phyloP scores from a whole-genome alignment of 1,139 yeast genomes.

The Saccharomyces hybrid region DNA sequence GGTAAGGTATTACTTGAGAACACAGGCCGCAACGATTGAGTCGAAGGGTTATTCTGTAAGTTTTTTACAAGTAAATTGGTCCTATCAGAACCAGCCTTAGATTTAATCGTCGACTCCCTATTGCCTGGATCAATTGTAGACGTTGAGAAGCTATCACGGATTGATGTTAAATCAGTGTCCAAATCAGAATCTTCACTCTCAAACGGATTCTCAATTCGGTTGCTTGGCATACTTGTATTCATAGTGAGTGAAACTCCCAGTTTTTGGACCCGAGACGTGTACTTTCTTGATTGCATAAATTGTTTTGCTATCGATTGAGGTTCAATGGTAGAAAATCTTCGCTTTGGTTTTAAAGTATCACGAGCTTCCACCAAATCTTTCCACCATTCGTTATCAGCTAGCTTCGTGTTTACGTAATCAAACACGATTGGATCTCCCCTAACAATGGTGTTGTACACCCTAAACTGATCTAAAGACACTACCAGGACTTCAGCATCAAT shows the following conservation, averaged over 20 bases:
- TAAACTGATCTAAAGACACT: conserved; percentile 56
- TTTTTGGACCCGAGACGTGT: conserved; percentile 52
- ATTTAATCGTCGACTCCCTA: not conserved
- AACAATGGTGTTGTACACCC: conserved; percentile 66
- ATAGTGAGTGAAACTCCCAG: conserved; percentile 71
- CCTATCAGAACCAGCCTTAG: not conserved
- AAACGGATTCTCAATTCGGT: conserved; percentile 10
- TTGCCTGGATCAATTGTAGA: not conserved
- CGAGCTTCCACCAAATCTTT: conserved; percentile 52
- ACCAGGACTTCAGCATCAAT: conserved; percentile 75
- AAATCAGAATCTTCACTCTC: conserved; percentile 19
- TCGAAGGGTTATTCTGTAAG: conserved; percentile 5
- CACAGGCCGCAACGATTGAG: conserved; percentile 43
- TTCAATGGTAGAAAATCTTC: conserved; percentile 25
- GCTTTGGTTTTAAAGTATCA: conserved; percentile 31
- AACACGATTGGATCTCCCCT: conserved; percentile 45
- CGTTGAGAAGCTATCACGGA: conserved; percentile 4
- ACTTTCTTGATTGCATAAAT: conserved; percentile 16
- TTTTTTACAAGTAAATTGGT: not conserved
- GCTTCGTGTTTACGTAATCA: conserved; percentile 31
- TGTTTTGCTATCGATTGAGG: conserved; percentile 9
- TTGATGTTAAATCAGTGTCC: conserved; percentile 15
- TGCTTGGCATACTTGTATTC: conserved; percentile 47
- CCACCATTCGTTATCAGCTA: conserved; percentile 56
- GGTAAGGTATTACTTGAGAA: conserved; percentile 78